Evolutionary conservation across 192 early-diverging fungal species (phyloP), one percentile per base, ranked within the genome.

Genomic region (Haplosporangium gracile): DNA sequence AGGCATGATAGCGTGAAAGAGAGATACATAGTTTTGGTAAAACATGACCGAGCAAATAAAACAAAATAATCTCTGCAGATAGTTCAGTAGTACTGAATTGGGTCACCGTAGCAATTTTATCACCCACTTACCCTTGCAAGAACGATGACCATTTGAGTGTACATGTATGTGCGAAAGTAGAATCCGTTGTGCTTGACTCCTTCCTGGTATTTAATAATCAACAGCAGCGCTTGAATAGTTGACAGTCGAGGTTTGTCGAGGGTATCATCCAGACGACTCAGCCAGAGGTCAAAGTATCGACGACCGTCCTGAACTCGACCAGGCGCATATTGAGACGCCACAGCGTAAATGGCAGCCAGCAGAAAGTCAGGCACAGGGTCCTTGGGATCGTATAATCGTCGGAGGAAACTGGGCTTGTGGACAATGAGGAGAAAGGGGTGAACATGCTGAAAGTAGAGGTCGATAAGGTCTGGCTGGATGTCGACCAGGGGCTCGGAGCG

Each of bases 171-270:
- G 43, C 91, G 88, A 47, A 90, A 90, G 39, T 91, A 90, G 65
- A 88, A 92, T 1, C 92, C 91, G 15, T 87, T 63, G 22, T 86
- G 72, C 49, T 79, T 83, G 57, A 86, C 88, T 2, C 88, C 82
- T 68, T 93, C 91, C 38, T 91, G 91, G 74, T 91, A 93, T 80
- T 91, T 92, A 32, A 90, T 82, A 24, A 93, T 53, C 69, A 93
- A 68, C 18, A 93, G 39, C 32, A 90, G 47, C 11, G 91, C 89
- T 78, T 92, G 91, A 24, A 93, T 88, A 8, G 90, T 93, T 24
- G 90, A 87, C 10, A 93, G 60, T 45, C 91, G 71, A 38, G 92
- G 92, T 5, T 80, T 79, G 65, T 91, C 92, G 16, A 89, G 80
- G 0, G 85, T 83, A 51, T 91, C 90, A 68, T 93, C 92, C 22